Base-by-base conservation (phyloP, 257 asterid genomes). In the Nicotiana sylvestris region DNA sequence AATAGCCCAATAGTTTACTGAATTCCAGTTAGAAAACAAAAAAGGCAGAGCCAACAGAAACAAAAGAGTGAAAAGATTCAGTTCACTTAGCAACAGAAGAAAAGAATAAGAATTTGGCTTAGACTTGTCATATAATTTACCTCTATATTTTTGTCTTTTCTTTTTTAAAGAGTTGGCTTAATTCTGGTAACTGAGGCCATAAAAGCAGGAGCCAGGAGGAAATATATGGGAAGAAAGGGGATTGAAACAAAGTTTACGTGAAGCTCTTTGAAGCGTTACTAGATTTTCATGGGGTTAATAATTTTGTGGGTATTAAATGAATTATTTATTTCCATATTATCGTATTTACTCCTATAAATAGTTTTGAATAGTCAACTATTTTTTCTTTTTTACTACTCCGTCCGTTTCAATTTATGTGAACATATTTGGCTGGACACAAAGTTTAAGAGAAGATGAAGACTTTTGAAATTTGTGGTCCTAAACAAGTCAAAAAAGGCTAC, bases 161-260 rank as follows among this genome's bases (percentile, higher is more conserved):
- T 29, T 65, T 12, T 65, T 53, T 53, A 43, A 43, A 43, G 12
- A 43, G 51, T 43, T 43, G 16, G 32, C 3, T 46, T 43, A 72
- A n/a, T 10, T 69, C 78, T 70, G 12, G n/a, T 37, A 43, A 69
- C 43, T 39, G 29, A 70, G 58, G n/a, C 78, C 58, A 4, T 69
- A 9, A n/a, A 69, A 21, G 16, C 9, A 4, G 80, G 80, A 74
- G 80, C 9, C 9, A 4, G 80, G 80, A 74, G 80, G 13, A 49
- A 27, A 49, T 72, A 49, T 72, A 74, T 49, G 27, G 39, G 60
- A 15, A 49, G 16, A 49, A 49, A 49, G 62, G 21, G 27, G 18
- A 27, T 13, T 25, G 80, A 72, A 72, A 72, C 61, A 72, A 72
- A 46, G 61, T 72, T 72, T 49, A 72, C 61, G 39, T 72, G 62